Base-by-base conservation (phyloP, 352 stramenopile species). In the Plasmopara viticola region DNA sequence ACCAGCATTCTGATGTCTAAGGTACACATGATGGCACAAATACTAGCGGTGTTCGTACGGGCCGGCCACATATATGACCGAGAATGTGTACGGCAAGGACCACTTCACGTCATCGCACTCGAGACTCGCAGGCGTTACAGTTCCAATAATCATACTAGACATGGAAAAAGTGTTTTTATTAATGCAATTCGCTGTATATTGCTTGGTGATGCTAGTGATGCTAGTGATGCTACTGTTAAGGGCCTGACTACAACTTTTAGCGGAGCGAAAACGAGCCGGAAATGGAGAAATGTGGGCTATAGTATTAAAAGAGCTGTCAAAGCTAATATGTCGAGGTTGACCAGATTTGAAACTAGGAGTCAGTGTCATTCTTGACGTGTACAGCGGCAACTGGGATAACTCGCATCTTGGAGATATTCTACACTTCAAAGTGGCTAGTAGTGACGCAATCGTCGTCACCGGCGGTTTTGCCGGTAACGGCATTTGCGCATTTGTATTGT, bases 61-160 rank as follows among this genome's bases (percentile, higher is more conserved):
- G 20, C 53, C 58, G 8, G 66, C 63, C 1, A 70, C 68, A 3
- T 88, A 70, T 55, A 53, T 79, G 57, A 80, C 68, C 56, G 86
- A 88, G 58, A 73, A 84, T 17, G 59, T 69, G 28, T 65, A 60
- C 38, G 66, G 60, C 38, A 88, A 86, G 52, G 59, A 75, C 9
- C 78, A 88, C 48, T 84, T 88, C 44, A 81, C 72, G 42, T 82
- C 72, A 14, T 76, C 66, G n/a, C 78, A 88, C 65, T 88, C 78
- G 55, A 86, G 78, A 74, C 45, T 84, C n/a, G 74, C 74, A 0
- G 71, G 53, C 5, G 61, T 25, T 12, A 82, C 68, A 14, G 56
- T 49, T 29, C 76, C 60, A 39, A 35, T 88, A 13, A 68, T 66
- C n/a, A 61, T 62, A 33, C 62, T 88, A 34, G 84, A 84, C 58